Conservation (phyloP, 768 basidiomycete species). For the Xerocomellus dryophilus region DNA sequence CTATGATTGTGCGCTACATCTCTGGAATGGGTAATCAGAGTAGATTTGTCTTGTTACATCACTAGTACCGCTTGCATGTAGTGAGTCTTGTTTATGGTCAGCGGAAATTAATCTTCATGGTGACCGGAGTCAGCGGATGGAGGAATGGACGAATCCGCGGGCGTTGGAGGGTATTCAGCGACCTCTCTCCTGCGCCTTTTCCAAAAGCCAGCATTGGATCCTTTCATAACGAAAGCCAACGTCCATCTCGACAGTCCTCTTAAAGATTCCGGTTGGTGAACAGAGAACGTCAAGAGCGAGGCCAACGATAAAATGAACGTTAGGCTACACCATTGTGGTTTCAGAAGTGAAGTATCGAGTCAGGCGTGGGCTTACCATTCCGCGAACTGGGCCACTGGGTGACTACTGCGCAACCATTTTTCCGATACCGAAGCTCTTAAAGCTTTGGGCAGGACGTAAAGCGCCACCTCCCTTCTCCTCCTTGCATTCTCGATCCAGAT, state of each 20-base stretch:
- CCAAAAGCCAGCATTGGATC: conserved; percentile 55
- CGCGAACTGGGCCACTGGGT: conserved; percentile 36
- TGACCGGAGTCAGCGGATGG: background rate
- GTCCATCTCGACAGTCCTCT: conserved; percentile 76
- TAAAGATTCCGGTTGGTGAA: conserved; percentile 59
- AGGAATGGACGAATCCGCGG: conserved; percentile 1
- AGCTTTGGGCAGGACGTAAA: conserved; percentile 75
- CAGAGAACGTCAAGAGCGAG: conserved; percentile 59
- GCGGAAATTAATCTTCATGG: conserved; percentile 1
- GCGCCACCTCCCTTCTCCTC: conserved; percentile 72
- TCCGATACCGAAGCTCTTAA: conserved; percentile 61
- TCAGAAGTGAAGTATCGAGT: conserved; percentile 8
- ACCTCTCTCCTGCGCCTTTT: conserved; percentile 32
- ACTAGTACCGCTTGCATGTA: background rate
- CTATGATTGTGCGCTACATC: conserved; percentile 81
- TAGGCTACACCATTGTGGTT: conserved; percentile 37
- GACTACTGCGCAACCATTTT: conserved; percentile 46
- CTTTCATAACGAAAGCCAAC: conserved; percentile 61
- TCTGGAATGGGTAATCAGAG: conserved; percentile 66
- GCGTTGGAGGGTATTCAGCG: conserved; percentile 11
- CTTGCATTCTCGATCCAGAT: conserved; percentile 75
- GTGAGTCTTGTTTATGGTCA: background rate
- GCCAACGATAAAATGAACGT: conserved; percentile 63
- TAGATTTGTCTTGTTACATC: background rate
- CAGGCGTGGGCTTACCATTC: conserved; percentile 49